Conservation (phyloP, 2,329 filamentous ascomycete species). For the Trichoderma arundinaceum region DNA sequence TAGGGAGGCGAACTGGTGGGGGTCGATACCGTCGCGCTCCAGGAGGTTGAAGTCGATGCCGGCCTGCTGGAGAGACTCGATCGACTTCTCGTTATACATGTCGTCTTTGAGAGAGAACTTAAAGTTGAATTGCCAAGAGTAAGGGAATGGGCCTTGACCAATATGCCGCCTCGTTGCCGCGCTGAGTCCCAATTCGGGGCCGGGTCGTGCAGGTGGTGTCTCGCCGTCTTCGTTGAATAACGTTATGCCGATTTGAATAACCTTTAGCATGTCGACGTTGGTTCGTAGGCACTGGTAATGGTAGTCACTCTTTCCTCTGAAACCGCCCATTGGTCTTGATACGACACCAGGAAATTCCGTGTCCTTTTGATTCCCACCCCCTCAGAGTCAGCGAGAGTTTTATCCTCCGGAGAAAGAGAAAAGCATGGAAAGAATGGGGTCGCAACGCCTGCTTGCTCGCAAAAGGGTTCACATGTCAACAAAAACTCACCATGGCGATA, state of each 20-base stretch:
- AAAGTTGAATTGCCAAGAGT: constrained; percentile 99
- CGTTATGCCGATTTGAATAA: constrained; percentile 95
- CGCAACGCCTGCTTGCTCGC: neutral
- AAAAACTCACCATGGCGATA: constrained; percentile 87
- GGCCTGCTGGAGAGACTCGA: constrained; percentile 85
- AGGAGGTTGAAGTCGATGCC: constrained; percentile 91
- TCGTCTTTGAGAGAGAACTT: constrained; percentile 92
- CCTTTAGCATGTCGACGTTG: constrained; percentile 96
- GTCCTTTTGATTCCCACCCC: constrained; percentile 63
- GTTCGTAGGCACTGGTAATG: constrained; percentile 97
- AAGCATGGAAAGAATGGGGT: neutral
- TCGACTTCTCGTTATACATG: constrained; percentile 97
- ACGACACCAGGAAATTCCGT: constrained; percentile 99
- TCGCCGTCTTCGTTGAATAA: constrained; percentile 92
- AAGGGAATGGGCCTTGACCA: constrained; percentile 67
- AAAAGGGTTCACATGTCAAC: neutral
- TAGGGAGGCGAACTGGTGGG: constrained; percentile 83
- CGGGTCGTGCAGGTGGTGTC: constrained; percentile 73
- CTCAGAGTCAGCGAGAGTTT: constrained; percentile 30
- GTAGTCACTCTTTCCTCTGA: constrained; percentile 94
- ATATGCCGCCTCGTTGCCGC: constrained; percentile 49
- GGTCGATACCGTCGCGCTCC: constrained; percentile 88
- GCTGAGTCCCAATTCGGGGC: constrained; percentile 50
- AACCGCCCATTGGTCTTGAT: constrained; percentile 90
- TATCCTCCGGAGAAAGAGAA: neutral